These are phyloP conservation scores for Craspedostauros australis DNA, from an alignment of 108 stramenopile genomes.

Conservation along the genomic window DNA sequence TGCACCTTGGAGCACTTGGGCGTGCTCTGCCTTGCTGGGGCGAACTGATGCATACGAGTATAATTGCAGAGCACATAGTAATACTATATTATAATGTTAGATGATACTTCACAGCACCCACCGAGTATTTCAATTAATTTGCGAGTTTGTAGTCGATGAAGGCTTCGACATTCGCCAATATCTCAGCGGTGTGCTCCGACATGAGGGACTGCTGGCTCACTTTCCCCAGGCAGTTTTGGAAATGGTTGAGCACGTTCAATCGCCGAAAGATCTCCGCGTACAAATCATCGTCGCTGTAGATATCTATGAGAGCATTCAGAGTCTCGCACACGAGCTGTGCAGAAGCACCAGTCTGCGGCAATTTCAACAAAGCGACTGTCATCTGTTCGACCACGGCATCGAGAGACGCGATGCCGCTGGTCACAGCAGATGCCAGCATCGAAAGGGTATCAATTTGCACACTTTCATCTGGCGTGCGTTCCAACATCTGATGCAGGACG, in stretches of 20 bases:
- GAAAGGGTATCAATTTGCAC: conserved; percentile 9
- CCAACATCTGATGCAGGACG: conserved; percentile 1
- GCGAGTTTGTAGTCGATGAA: conserved; percentile 28
- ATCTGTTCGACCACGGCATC: neutral
- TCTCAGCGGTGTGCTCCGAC: conserved; percentile 9
- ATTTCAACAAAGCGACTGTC: neutral
- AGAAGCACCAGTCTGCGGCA: neutral
- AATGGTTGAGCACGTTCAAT: conserved; percentile 30
- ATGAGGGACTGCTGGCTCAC: neutral
- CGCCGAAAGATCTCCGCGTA: conserved; percentile 40
- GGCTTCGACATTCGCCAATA: conserved; percentile 14
- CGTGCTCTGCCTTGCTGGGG: neutral
- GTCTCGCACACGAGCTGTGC: conserved; percentile 27
- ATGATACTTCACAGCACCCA: too few species aligned
- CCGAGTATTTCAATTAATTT: conserved; percentile 1
- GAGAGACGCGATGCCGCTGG: neutral
- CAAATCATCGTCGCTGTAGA: conserved; percentile 58
- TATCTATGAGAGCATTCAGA: conserved; percentile 56
- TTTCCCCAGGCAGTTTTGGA: too few species aligned
- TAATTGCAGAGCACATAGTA: neutral
- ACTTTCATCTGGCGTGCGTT: conserved; percentile 1
- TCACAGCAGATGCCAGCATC: neutral
- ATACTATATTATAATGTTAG: too few species aligned
- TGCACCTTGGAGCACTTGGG: too few species aligned
- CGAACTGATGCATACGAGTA: neutral